Conservation (phyloP, 306 rosid species). For the Acacia melanoxylon region DNA sequence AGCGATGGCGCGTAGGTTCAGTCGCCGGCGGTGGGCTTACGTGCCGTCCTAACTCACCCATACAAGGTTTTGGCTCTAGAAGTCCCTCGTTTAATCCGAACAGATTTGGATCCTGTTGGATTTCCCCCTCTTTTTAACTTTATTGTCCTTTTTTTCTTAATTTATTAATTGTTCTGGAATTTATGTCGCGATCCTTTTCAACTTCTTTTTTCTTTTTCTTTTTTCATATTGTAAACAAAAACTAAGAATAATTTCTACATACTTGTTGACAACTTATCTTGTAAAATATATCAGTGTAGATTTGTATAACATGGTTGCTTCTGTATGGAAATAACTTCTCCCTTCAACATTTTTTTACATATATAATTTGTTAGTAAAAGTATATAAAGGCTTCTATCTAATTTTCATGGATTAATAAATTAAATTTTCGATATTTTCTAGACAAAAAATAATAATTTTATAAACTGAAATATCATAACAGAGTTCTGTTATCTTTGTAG, state of each 20-base stretch:
- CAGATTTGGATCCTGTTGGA: background rate
- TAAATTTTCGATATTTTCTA: no score
- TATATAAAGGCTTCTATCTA: no score
- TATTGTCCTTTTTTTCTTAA: background rate
- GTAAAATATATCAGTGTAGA: background rate
- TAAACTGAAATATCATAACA: background rate
- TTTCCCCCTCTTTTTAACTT: background rate
- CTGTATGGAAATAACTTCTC: background rate
- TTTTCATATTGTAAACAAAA: background rate
- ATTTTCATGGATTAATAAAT: no score
- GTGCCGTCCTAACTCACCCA: constrained; percentile 4
- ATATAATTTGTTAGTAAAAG: no score
- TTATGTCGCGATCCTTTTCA: background rate
- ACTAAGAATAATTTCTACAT: background rate
- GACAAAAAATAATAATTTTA: no score
- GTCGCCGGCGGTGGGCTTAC: background rate
- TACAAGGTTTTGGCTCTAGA: background rate
- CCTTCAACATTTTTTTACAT: background rate
- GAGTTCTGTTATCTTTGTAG: background rate
- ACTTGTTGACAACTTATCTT: background rate
- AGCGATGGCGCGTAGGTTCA: constrained; percentile 19
- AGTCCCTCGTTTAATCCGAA: background rate
- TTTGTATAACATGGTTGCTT: background rate
- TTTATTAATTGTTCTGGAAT: constrained; percentile 9
- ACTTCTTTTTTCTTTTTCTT: background rate